phyloP scores from a whole-genome alignment of 2,329 filamentous ascomycete species.

The Lecanicillium sp. region DNA sequence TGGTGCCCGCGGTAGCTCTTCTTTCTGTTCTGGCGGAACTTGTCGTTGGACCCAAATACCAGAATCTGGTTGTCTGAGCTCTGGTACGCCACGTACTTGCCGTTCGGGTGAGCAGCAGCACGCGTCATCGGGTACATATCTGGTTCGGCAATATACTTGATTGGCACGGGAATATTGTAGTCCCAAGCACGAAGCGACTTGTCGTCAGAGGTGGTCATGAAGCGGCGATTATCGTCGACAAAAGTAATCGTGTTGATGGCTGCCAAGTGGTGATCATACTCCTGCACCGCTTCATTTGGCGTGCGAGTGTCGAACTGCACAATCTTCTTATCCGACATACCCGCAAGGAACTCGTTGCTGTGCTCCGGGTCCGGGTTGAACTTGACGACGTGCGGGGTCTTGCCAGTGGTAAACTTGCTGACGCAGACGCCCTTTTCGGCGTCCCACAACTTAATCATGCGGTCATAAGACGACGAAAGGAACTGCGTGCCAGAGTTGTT shows the following conservation, averaged over 20 bases:
- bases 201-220: conserved; percentile 97
- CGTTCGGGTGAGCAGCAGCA: conserved; percentile 72
- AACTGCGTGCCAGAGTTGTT: conserved; percentile 76
- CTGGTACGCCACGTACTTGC: conserved; percentile 93
- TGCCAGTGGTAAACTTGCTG: conserved; percentile 83
- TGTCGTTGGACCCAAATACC: conserved; percentile 89
- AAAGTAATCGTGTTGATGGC: conserved; percentile 97
- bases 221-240: conserved; percentile 86
- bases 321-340: conserved; percentile 99
- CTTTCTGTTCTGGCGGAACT: conserved; percentile 95
- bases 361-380: conserved; percentile 79
- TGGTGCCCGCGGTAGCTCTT: conserved; percentile 96
- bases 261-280: conserved; percentile 97
- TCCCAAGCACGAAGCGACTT: conserved; percentile 96
- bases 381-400: conserved; percentile 87
- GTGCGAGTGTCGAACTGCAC: conserved; percentile 89
- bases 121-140: conserved; percentile 97
- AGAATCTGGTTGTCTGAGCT: conserved; percentile 93
- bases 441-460: conserved; percentile 96
- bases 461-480: conserved; percentile 85
- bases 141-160: conserved; percentile 95
- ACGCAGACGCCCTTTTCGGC: conserved; percentile 89
- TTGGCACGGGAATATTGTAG: conserved; percentile 95
- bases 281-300: conserved; percentile 72
- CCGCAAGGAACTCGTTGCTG: conserved; percentile 84